phyloP scores from a whole-genome alignment of 164 flowering plant genomes.

The Litsea cubeba region DNA sequence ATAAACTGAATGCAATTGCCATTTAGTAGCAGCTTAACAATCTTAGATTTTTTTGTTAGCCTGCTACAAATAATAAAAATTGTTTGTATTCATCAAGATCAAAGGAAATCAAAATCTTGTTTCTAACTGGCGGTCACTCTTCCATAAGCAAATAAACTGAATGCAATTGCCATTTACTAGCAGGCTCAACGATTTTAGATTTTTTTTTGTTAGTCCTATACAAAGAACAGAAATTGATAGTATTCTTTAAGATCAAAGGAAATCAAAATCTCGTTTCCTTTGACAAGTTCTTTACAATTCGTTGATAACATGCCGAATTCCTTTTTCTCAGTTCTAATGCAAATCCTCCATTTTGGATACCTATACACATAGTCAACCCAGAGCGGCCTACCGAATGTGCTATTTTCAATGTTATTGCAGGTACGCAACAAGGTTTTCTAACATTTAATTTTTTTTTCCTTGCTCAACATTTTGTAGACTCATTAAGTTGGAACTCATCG shows the following conservation, averaged over 20 bases:
- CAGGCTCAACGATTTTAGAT: too few species aligned
- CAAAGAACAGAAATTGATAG: not conserved
- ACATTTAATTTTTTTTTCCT: not conserved
- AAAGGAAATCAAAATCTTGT: not conserved
- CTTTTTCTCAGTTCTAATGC: constrained; percentile 61
- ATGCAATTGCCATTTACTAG: too few species aligned
- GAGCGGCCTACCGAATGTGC: constrained; percentile 98
- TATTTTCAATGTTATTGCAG: constrained; percentile 88
- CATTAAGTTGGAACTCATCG: not conserved
- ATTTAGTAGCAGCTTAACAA: too few species aligned
- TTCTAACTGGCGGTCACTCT: too few species aligned
- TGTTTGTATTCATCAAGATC: not conserved
- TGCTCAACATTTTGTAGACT: not conserved
- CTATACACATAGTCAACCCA: constrained; percentile 91
- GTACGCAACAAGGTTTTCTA: constrained; percentile 31
- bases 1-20: too few species aligned
- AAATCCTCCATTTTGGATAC: constrained; percentile 97
- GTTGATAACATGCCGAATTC: constrained; percentile 2
- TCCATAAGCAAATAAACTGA: too few species aligned
- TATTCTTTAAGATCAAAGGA: not conserved
- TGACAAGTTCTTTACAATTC: not conserved
- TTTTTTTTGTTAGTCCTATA: not conserved
- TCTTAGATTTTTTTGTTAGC: too few species aligned
- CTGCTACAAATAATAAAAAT: not conserved
- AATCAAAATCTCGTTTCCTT: not conserved